These are phyloP conservation scores for Penicillium tannophilum DNA, from an alignment of 495 filamentous ascomycete genomes.

Conservation along the genomic window DNA sequence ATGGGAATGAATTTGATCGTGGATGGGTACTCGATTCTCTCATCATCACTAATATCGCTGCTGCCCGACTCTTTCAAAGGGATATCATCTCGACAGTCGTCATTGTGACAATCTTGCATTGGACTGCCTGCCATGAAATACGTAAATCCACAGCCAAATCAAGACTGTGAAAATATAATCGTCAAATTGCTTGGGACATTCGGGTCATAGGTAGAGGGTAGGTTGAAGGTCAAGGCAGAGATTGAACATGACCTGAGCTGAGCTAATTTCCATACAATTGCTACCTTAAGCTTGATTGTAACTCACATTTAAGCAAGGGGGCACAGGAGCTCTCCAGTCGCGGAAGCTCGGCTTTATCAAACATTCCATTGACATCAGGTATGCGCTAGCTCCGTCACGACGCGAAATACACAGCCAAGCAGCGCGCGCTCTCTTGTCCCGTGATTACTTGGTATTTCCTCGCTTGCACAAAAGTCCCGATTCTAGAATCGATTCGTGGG, in stretches of 20 bases:
- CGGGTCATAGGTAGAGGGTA: background rate
- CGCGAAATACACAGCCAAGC: background rate
- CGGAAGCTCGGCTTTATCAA: constrained; percentile 4
- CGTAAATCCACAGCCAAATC: constrained; percentile 7
- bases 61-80: constrained; percentile 22
- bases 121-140: constrained; percentile 15
- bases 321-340: background rate
- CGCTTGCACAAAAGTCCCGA: background rate
- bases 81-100: constrained; percentile 25
- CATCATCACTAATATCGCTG: constrained; percentile 25
- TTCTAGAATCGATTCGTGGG: background rate
- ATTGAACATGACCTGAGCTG: background rate
- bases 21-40: constrained; percentile 51
- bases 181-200: background rate
- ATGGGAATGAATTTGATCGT: constrained; percentile 56
- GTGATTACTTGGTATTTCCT: background rate
- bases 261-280: background rate
- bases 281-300: constrained; percentile 2
- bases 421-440: background rate
- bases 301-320: constrained; percentile 1
- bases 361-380: constrained; percentile 11
- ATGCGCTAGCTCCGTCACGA: constrained; percentile 4
- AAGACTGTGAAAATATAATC: constrained; percentile 9
- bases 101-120: constrained; percentile 19
- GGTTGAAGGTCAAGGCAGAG: background rate